Base-by-base conservation (phyloP, 202 grass and related monocot genomes). In the Panicum virgatum region DNA sequence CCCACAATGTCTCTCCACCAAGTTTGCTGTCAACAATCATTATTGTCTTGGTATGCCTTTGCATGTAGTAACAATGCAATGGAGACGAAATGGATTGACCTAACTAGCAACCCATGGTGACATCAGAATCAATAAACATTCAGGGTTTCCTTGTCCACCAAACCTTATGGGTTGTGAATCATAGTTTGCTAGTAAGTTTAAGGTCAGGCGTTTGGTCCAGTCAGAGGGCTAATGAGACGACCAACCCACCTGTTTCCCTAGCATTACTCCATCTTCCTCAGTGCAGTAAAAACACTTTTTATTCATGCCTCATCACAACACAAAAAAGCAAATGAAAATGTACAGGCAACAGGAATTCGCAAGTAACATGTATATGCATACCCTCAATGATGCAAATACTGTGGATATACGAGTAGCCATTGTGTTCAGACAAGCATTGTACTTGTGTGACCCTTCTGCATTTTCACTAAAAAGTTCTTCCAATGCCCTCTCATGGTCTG, bases 391-490 rank as follows among this genome's bases (percentile, higher is more conserved):
- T 86, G 92, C 84, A 88, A 98, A 91, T 64, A 92, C 84, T 25
- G 96, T 91, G 56, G 92, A 86, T 75, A 98, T 87, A 19, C 96
- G 96, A 86, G 79, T 91, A 72, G 96, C 92, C 92, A 95, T 98
- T 72, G 86, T 71, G 66, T 91, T 93, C 74, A 98, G 74, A 80
- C 90, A 93, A 66, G 86, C 86, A 77, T 94, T 94, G 88, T 94
- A 94, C 63, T 89, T 94, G 62, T 94, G 87, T 66, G 90, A 93
- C 18, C 72, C 81, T 84, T 90, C 85, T 56, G 90, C 90, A 71
- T 88, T 98, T 86, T 95, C 92, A 59, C 88, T 90, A 87, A 95
- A 98, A 80, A 98, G 80, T 86, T 98, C 96, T 83, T 98, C 96
- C 77, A 98, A 75, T 42, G 96, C 96, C 79, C 89, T 98, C 57